Evolutionary conservation across 805 yeast genomes (phyloP).

Genomic region (Kluyveromyces aestuarii): DNA sequence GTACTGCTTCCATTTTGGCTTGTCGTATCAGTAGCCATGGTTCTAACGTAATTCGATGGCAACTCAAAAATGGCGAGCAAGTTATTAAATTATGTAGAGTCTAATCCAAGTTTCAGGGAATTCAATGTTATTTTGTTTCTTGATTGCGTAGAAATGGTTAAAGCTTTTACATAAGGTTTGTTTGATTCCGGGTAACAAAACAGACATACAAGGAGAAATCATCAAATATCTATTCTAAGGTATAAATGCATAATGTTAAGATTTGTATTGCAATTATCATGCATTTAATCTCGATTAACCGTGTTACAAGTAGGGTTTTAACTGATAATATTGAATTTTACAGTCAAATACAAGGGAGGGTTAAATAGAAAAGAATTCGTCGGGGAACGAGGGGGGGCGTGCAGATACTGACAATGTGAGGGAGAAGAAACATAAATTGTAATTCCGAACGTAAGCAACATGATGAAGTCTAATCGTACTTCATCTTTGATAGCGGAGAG

Average conservation of each 20-base stretch:
- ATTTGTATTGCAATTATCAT: neutral
- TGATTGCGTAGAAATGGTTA: neutral
- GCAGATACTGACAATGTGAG: too few relatives aligned
- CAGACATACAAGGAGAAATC: neutral
- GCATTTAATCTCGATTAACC: neutral
- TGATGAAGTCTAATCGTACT: conserved; percentile 17
- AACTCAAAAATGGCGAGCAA: too few relatives aligned
- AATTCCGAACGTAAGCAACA: too few relatives aligned
- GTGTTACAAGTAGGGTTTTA: too few relatives aligned
- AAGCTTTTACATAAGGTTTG: neutral
- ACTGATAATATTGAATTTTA: neutral
- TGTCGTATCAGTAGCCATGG: neutral
- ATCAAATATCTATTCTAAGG: neutral
- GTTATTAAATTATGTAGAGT: too few relatives aligned
- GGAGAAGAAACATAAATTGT: too few relatives aligned
- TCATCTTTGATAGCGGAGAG: conserved; percentile 29
- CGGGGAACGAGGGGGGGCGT: too few relatives aligned
- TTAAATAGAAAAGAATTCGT: too few relatives aligned
- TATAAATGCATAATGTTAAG: neutral
- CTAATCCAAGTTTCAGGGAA: too few relatives aligned
- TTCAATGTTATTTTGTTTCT: neutral
- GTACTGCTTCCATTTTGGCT: neutral
- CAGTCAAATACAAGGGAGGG: too few relatives aligned
- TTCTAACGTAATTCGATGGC: neutral
- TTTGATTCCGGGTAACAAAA: neutral